These are phyloP conservation scores for Hypsizygus marmoreus DNA, from an alignment of 768 basidiomycete genomes.

Conservation along the genomic window DNA sequence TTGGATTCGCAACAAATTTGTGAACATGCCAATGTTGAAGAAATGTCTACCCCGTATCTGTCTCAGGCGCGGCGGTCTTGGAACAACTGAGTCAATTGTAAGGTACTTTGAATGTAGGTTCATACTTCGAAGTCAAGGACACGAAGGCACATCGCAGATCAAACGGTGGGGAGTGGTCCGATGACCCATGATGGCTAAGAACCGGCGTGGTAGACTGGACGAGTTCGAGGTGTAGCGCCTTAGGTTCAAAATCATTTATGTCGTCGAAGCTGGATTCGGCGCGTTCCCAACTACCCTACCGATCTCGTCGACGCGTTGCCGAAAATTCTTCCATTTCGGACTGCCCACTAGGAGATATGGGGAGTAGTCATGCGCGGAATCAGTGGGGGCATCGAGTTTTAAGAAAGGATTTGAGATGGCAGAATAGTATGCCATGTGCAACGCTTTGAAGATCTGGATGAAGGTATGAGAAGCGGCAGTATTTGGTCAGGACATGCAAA, in stretches of 20 bases:
- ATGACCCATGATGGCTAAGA: conserved; percentile 24
- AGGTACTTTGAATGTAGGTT: conserved; percentile 66
- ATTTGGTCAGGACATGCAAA: conserved; percentile 5
- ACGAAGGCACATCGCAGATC: conserved; percentile 18
- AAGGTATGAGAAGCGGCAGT: not conserved
- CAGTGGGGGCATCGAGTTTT: conserved; percentile 54
- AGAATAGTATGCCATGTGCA: conserved; percentile 86
- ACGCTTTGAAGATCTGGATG: conserved; percentile 78
- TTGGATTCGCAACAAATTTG: conserved; percentile 6
- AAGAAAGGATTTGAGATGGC: conserved; percentile 88
- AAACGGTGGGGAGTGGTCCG: conserved; percentile 14
- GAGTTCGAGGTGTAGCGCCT: not conserved
- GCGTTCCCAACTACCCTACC: conserved; percentile 55
- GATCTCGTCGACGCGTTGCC: conserved; percentile 74
- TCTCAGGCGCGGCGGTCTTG: conserved; percentile 71
- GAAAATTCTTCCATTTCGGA: conserved; percentile 69
- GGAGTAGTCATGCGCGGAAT: conserved; percentile 50
- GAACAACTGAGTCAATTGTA: conserved; percentile 82
- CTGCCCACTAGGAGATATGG: conserved; percentile 62
- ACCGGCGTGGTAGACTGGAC: conserved; percentile 16
- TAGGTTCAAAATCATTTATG: conserved; percentile 7
- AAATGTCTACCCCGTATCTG: conserved; percentile 88
- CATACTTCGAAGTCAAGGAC: conserved; percentile 19
- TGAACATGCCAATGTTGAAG: conserved; percentile 5
- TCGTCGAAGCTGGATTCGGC: conserved; percentile 23